Evolutionary conservation across 257 asterid genomes (phyloP), one percentile per base, ranked within the genome.

Genomic region (Salvia miltiorrhiza): DNA sequence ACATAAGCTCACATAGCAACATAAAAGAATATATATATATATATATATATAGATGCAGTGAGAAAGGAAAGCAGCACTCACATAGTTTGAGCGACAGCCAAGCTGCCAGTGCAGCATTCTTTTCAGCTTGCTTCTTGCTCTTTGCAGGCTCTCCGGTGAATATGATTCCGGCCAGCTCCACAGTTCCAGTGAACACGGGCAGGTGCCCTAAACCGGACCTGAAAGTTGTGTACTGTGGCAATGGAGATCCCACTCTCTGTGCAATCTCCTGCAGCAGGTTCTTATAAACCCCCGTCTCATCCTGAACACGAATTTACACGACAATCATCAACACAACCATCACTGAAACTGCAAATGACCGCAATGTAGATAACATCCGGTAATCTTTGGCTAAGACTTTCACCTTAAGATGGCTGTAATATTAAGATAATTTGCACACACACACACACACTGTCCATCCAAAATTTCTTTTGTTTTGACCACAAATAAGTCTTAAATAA

Each of bases 51-150:
- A 37, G 43, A 1, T 37, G 43, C 10, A 37, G 43, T 8, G 43
- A 37, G 12, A 12, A 4, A 67, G 45, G 53, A 49, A 33, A 37
- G 62, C 49, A 53, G 35, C 20, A 71, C 90, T 78, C 64, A 85
- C 93, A 73, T 84, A 77, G 90, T 76, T 85, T 90, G 72, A 90
- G 75, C 1, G 96, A 87, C 62, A 81, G 67, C 96, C 96, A 90
- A 69, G 96, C 90, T 14, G 96, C 82, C 35, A 90, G 74, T 21
- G 96, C 95, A 13, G 95, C 89, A 24, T 90, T 87, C 83, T 87
- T 90, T 79, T 90, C 96, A 5, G 96, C 96, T 76, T 90, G 96
- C 74, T 90, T 87, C 66, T 90, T 90, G 90, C 73, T 90, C 87
- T 90, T 90, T n/a, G 96, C 96, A 0, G 88, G 82, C 59, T 90